These are phyloP conservation scores for Ehretia macrophylla DNA, from an alignment of 257 asterid species.

Conservation along the genomic window DNA sequence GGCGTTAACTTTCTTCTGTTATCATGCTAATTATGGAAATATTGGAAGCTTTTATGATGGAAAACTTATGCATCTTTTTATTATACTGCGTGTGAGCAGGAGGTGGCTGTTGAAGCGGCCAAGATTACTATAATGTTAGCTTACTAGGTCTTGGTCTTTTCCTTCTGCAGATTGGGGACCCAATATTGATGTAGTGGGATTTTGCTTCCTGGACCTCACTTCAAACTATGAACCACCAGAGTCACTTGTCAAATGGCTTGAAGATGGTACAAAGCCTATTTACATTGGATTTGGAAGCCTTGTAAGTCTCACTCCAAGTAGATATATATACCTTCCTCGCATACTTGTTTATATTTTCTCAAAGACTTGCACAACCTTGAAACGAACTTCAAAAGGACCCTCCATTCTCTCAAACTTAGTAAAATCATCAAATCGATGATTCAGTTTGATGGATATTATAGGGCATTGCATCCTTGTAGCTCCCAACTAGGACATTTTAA, in stretches of 20 bases:
- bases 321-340: background rate
- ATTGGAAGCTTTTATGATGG: too few species aligned
- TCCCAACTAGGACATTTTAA: too few species aligned
- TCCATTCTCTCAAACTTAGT: too few species aligned
- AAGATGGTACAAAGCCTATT: constrained; percentile 64
- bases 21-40: too few species aligned
- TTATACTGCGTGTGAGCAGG: background rate
- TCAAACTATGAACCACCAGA: constrained; percentile 76
- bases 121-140: background rate
- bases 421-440: background rate
- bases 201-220: constrained; percentile 90
- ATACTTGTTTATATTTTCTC: background rate
- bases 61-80: too few species aligned
- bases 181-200: constrained; percentile 86
- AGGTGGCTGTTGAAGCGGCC: background rate
- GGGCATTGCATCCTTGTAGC: too few species aligned
- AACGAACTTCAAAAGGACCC: too few species aligned
- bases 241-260: constrained; percentile 73
- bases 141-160: constrained; percentile 9
- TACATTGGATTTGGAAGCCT: constrained; percentile 96
- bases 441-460: too few species aligned
- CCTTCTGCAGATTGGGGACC: constrained; percentile 83
- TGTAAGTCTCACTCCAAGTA: constrained; percentile 42
- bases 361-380: background rate
- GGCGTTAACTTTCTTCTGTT: too few species aligned